Conservation (phyloP, 805 yeast species). For the Teunomyces gatunensis region DNA sequence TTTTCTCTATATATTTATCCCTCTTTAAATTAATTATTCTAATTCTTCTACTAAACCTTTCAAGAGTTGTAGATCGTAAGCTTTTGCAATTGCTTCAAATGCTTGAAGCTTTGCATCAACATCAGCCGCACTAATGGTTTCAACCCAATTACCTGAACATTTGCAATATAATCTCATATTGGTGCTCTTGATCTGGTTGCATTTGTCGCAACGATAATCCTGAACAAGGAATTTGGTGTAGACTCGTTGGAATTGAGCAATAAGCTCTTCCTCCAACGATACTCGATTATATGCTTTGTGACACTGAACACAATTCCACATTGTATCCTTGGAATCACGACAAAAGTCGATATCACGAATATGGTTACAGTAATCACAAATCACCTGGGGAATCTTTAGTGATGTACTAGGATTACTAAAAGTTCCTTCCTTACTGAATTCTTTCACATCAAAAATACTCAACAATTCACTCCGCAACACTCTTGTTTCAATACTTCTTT, state of each 20-base stretch:
- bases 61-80: constrained; percentile 60
- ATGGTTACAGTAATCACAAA: constrained; percentile 78
- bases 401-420: constrained; percentile 76
- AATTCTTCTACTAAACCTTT: constrained; percentile 31
- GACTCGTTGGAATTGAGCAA: constrained; percentile 57
- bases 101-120: constrained; percentile 46
- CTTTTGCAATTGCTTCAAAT: constrained; percentile 57
- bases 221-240: constrained; percentile 68
- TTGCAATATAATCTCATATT: constrained; percentile 72
- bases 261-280: constrained; percentile 74
- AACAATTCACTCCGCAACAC: constrained; percentile 72
- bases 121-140: constrained; percentile 46
- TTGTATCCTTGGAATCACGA: constrained; percentile 50
- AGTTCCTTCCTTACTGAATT: constrained; percentile 72
- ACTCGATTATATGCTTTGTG: constrained; percentile 60
- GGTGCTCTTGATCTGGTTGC: constrained; percentile 63
- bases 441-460: constrained; percentile 72
- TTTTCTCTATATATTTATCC: too few relatives aligned
- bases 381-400: constrained; percentile 60
- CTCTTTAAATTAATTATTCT: neutral
- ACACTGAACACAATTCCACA: constrained; percentile 71
- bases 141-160: constrained; percentile 87
- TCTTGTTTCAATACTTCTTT: constrained; percentile 69
- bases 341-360: constrained; percentile 81
- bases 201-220: constrained; percentile 78